Evolutionary conservation across 768 basidiomycete species (phyloP), one percentile per base, ranked within the genome.

Genomic region (Lactifluus volemus): DNA sequence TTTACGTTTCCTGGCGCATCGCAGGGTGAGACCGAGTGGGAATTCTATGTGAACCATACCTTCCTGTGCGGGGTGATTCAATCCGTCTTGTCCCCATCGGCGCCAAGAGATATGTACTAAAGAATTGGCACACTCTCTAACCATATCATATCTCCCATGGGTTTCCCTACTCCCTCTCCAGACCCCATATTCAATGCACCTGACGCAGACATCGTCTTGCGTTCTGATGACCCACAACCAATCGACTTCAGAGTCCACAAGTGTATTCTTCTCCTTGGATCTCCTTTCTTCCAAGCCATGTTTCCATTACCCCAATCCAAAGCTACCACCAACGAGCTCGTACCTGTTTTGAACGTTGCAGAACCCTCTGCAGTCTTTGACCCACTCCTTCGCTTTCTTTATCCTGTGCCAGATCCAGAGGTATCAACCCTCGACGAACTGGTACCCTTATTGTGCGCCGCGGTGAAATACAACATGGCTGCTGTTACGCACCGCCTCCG

Each of bases 281-380:
- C 88, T 5, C 77, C 83, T 2, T 85, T 89, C 72, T 90, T 89
- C 71, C 69, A 71, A 54, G 80, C 84, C 58, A 82, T 88, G 84
- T 84, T 89, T 67, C 70, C 80, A 21, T 73, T 88, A 17, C 85
- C 87, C 5, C 85, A 87, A 63, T 72, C 77, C 9, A 52, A 61
- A n/a, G 47, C 63, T 36, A 66, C 69, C 25, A 36, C 48, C 39
- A 65, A 71, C 44, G 67, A 68, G 17, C 61, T 64, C 15, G 68
- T 71, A 29, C 81, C 82, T 10, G 65, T 80, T 51, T 76, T 89
- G 32, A 79, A 82, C 2, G 74, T 88, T 4, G 73, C 83, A 2
- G 88, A 89, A 67, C 53, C 73, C 47, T 71, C 73, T 21, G 65
- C 69, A 6, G 72, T 74, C 3, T 65, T 89, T 2, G 75, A 80